phyloP scores from a whole-genome alignment of 2,329 filamentous ascomycete species.

The Fusarium marasasianum region DNA sequence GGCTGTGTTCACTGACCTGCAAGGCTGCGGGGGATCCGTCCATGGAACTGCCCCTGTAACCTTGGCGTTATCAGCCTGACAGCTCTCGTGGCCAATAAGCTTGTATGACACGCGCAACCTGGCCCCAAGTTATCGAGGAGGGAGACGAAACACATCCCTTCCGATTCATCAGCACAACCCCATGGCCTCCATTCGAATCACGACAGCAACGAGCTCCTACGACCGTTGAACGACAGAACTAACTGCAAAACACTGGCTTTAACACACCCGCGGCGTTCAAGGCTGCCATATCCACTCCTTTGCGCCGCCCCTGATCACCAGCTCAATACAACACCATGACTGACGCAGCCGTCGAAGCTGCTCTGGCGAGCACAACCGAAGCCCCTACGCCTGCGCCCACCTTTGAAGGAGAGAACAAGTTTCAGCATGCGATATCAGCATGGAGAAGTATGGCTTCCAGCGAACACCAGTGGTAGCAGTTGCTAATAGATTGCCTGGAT shows the following conservation, averaged over 20 bases:
- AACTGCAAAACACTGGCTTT: constrained; percentile 5
- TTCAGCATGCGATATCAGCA: constrained; percentile 93
- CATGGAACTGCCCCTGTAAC: constrained; percentile 20
- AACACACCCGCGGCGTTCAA: constrained; percentile 12
- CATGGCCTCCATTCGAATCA: constrained; percentile 21
- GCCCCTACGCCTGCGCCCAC: constrained; percentile 42
- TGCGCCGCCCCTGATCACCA: constrained; percentile 10
- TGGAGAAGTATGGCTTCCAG: constrained; percentile 79
- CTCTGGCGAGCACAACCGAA: constrained; percentile 35
- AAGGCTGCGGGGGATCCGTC: constrained; percentile 38
- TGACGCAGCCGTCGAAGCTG: constrained; percentile 46
- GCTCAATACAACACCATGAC: constrained; percentile 43
- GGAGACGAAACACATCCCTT: constrained; percentile 40
- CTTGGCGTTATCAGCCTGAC: constrained; percentile 41
- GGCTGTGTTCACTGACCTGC: constrained; percentile 34
- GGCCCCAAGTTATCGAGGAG: constrained; percentile 31
- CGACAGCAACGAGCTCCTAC: constrained; percentile 15
- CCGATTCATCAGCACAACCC: constrained; percentile 10
- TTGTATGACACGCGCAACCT: constrained; percentile 31
- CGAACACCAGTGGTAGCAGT: not conserved
- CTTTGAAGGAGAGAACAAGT: constrained; percentile 81
- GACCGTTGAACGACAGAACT: not conserved
- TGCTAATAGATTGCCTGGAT: constrained; percentile 39
- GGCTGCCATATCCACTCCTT: constrained; percentile 30
- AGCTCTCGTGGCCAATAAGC: constrained; percentile 36